phyloP scores from a whole-genome alignment of 1,139 yeast genomes.

The Sugiyamaella paludigena region DNA sequence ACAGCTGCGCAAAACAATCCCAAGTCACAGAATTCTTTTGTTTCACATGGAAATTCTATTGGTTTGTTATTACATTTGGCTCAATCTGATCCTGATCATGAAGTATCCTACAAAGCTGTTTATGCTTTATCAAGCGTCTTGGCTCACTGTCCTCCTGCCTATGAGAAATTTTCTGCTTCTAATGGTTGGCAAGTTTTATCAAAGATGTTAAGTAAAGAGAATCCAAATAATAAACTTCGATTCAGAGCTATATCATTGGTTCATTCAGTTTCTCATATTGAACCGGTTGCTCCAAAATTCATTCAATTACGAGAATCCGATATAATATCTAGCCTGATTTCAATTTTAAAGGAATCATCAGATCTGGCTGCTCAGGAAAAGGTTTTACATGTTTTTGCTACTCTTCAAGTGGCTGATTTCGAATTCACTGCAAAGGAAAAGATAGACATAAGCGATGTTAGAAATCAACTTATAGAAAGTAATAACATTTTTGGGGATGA shows the following conservation, averaged over 20 bases:
- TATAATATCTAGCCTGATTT: slow-evolving; percentile 43
- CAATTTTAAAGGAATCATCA: slow-evolving; percentile 38
- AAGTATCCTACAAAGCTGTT: slow-evolving; percentile 57
- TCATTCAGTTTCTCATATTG: slow-evolving; percentile 55
- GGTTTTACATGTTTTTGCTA: slow-evolving; percentile 52
- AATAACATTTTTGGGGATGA: slow-evolving; percentile 22
- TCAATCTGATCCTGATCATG: slow-evolving; percentile 29
- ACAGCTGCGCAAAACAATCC: slow-evolving; percentile 92
- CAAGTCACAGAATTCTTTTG: slow-evolving; percentile 30
- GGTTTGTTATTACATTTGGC: slow-evolving; percentile 27
- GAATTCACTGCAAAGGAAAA: slow-evolving; percentile 51
- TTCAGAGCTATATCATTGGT: slow-evolving; percentile 52
- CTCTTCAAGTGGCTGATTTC: slow-evolving; percentile 46
- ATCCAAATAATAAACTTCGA: slow-evolving; percentile 40
- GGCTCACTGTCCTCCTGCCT: slow-evolving; percentile 66
- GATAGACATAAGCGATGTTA: slow-evolving; percentile 41
- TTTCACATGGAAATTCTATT: slow-evolving; percentile 28
- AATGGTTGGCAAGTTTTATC: slow-evolving; percentile 62
- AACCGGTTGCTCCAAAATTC: slow-evolving; percentile 43
- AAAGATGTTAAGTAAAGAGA: slow-evolving; percentile 25
- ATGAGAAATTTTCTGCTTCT: slow-evolving; percentile 50
- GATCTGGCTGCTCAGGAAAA: slow-evolving; percentile 60
- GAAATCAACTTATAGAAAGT: slow-evolving; percentile 32
- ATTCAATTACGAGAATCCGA: slow-evolving; percentile 45
- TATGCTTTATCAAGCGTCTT: slow-evolving; percentile 74